Conservation (phyloP, 2,329 filamentous ascomycete genomes). For the Fusarium albosuccineum region DNA sequence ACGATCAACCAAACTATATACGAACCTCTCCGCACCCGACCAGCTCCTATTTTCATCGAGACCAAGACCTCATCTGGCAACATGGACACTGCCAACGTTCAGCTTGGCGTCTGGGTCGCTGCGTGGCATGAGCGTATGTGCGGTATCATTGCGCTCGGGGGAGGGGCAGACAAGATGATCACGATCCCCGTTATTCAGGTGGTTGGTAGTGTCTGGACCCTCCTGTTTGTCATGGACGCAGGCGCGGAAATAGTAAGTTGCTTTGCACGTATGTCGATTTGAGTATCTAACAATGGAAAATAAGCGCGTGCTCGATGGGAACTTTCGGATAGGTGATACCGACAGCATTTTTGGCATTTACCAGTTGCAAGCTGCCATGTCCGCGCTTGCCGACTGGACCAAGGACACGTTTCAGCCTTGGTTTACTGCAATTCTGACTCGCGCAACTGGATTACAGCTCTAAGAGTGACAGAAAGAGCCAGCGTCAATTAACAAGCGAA, state of each 20-base stretch:
- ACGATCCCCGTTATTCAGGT: constrained; percentile 22
- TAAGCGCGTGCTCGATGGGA: constrained; percentile 13
- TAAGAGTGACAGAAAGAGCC: background rate
- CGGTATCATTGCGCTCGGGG: constrained; percentile 11
- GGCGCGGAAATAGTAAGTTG: constrained; percentile 19
- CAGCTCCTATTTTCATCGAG: constrained; percentile 3
- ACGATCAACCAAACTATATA: constrained; percentile 6
- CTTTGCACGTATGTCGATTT: background rate
- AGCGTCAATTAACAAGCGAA: background rate
- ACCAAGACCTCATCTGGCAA: constrained; percentile 3
- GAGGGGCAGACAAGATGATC: constrained; percentile 1
- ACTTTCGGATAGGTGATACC: constrained; percentile 16
- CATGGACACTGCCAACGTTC: constrained; percentile 14
- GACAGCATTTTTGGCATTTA: constrained; percentile 17
- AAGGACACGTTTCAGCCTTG: constrained; percentile 11
- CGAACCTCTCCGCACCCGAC: background rate
- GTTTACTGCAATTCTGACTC: background rate
- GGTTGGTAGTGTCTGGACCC: constrained; percentile 16
- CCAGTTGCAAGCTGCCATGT: constrained; percentile 9
- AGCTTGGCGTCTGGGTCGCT: constrained; percentile 23
- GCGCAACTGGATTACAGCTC: background rate
- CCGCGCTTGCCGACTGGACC: background rate
- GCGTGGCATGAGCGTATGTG: constrained; percentile 27
- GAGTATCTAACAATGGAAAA: background rate
- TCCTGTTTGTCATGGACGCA: constrained; percentile 23